Evolutionary conservation across 352 stramenopile species (phyloP).

Genomic region (Globisporangium megalacanthum): DNA sequence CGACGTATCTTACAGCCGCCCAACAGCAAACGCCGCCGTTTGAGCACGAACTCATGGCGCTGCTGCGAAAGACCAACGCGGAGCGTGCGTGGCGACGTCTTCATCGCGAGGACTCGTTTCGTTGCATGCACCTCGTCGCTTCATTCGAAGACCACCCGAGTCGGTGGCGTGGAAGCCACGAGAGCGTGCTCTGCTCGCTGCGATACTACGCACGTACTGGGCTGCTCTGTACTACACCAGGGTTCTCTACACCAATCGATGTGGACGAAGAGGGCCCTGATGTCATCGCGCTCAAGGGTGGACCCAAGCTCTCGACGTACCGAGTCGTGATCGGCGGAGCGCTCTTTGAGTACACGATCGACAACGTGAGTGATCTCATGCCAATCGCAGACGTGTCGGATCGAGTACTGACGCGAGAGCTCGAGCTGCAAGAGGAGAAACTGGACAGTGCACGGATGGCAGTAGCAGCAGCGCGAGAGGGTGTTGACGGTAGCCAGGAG

Average conservation of each 20-base stretch:
- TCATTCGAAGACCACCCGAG: constrained; percentile 11
- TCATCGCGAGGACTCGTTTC: constrained; percentile 47
- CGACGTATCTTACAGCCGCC: constrained; percentile 9
- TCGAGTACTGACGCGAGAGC: constrained; percentile 29
- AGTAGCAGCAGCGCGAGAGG: neutral
- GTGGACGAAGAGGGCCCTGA: constrained; percentile 35
- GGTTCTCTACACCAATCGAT: constrained; percentile 41
- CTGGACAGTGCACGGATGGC: constrained; percentile 20
- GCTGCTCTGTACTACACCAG: constrained; percentile 46
- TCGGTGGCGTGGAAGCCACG: neutral
- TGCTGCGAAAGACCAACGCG: constrained; percentile 23
- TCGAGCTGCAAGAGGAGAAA: constrained; percentile 39
- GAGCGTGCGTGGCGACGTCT: constrained; percentile 27
- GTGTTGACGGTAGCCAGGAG: neutral
- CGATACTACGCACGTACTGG: constrained; percentile 43
- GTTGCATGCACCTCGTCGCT: constrained; percentile 62
- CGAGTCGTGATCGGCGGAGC: constrained; percentile 26
- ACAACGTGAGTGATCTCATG: constrained; percentile 55
- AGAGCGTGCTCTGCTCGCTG: constrained; percentile 37
- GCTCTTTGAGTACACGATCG: constrained; percentile 52
- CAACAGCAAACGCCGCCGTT: constrained; percentile 17
- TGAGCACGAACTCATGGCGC: constrained; percentile 13
- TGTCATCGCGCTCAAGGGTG: constrained; percentile 16
- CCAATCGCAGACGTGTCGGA: constrained; percentile 32
- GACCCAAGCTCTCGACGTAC: constrained; percentile 43